Base-by-base conservation (phyloP, 768 basidiomycete genomes). In the Clitopilus hobsonii region DNA sequence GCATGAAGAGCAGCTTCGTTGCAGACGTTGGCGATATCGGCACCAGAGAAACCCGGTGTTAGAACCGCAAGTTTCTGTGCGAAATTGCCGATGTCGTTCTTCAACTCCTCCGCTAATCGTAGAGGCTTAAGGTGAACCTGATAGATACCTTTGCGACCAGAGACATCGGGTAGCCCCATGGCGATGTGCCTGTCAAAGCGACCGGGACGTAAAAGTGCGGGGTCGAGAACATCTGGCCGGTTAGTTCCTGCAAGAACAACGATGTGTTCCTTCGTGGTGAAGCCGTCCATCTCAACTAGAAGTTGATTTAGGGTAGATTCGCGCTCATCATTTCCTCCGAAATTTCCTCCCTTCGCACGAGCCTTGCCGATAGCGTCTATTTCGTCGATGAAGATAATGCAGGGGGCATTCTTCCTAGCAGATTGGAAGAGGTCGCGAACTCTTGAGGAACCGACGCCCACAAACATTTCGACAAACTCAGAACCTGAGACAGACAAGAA, bases 391-490 rank as follows among this genome's bases (percentile, higher is more conserved):
- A 99, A 99, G 68, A 99, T 91, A 78, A 99, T 99, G 67, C 93
- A 95, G 0, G 97, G 97, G 0, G 97, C 94, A 67, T 97, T 84
- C 78, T 98, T 98, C 82, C 91, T 94, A 48, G 97, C 97, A 3
- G 90, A 94, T 28, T 94, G 90, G 70, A 99, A 99, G 38, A 99
- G 85, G 72, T 99, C 97, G 49, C 97, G 87, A 10, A 99, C 97
- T 59, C 97, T 85, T 3, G 94, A 95, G 2, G 97, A 94, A 55
- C 97, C 97, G 51, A 98, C 97, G 71, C 97, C 97, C 62, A 99
- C 97, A 67, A 98, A 99, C 95, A 98, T 98, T 74, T 99, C 97
- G 57, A 99, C 94, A 67, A 99, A 98, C 68, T 99, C 97, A 38
- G 96, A 98, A 51, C 97, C 97, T 48, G 96, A 98, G 38, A 98